Evolutionary conservation across 1,139 yeast genomes (phyloP), one percentile per base, ranked within the genome.

Genomic region (Barnettozyma hawaiiensis): DNA sequence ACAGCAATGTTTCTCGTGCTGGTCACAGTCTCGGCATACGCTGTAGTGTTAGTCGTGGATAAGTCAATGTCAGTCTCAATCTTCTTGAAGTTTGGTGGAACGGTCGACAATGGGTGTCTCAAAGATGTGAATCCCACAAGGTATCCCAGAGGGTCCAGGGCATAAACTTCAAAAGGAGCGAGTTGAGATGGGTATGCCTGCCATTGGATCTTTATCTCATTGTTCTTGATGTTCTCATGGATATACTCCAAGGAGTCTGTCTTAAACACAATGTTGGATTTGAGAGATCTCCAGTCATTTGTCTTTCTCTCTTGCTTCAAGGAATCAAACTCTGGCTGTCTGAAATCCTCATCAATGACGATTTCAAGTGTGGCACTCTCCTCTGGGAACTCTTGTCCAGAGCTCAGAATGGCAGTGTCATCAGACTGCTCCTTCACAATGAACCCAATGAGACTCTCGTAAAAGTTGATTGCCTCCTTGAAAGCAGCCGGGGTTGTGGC

Each of bases 1-100:
- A 92, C 94, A 7, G 95, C 98, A 52, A 92, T 85, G 59, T 83
- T 75, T 70, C 78, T 75, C 42, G 55, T 54, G 22, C 49, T 69
- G 72, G 48, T 61, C 62, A 53, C 20, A 1, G 43, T 16, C n/a
- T 43, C 40, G 7, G 40, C 44, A 22, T 35, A 37, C 5, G 49
- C 37, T 5, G 50, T 35, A 1, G 49, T 40, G n/a, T 46, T 37
- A 5, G 46, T 24, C 2, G 54, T 44, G 8, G 44, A 27, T n/a
- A 34, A 23, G 5, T 7, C n/a, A 4, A 16, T 29, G 9, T 44
- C 15, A 42, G 31, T 35, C 36, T 39, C 40, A 14, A 40, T 14
- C 19, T 45, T 46, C 40, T 39, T 51, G 35, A 63, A 62, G 7
- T 70, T 46, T 10, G 66, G 76, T 20, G 82, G 75, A 36, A 63